Conservation (phyloP, 2,329 filamentous ascomycete genomes). For the Orbilia oligospora region DNA sequence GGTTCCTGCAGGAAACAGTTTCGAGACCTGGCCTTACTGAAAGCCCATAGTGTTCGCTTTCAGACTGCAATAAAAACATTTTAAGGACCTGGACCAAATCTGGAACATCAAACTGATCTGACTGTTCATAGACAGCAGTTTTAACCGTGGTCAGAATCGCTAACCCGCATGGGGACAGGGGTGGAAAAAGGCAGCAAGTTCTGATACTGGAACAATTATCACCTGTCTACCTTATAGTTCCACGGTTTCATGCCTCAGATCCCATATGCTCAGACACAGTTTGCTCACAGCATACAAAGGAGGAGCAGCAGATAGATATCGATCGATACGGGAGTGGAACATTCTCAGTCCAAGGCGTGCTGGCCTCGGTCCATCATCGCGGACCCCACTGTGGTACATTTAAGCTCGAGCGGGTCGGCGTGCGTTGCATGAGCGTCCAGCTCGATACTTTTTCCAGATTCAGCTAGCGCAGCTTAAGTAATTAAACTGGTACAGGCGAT, state of each 20-base stretch:
- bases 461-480: constrained; percentile 23
- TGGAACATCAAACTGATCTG: not conserved
- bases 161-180: constrained; percentile 10
- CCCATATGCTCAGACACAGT: constrained; percentile 4
- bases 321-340: not conserved
- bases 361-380: not conserved
- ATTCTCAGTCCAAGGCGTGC: constrained; percentile 5
- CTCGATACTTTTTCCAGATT: constrained; percentile 34
- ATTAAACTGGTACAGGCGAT: constrained; percentile 12
- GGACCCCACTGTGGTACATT: constrained; percentile 33
- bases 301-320: not conserved
- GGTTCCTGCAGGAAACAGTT: constrained; percentile 21
- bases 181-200: constrained; percentile 13
- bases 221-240: constrained; percentile 10
- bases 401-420: constrained; percentile 31
- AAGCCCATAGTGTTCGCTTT: not conserved
- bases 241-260: constrained; percentile 1
- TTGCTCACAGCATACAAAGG: not conserved
- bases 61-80: constrained; percentile 2
- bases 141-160: constrained; percentile 14
- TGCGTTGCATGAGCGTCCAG: constrained; percentile 38
- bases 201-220: constrained; percentile 24
- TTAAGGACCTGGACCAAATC: not conserved
- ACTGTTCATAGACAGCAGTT: not conserved
- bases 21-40: not conserved